Base-by-base conservation (phyloP, 2,329 filamentous ascomycete species). In the Onygenales sp. region DNA sequence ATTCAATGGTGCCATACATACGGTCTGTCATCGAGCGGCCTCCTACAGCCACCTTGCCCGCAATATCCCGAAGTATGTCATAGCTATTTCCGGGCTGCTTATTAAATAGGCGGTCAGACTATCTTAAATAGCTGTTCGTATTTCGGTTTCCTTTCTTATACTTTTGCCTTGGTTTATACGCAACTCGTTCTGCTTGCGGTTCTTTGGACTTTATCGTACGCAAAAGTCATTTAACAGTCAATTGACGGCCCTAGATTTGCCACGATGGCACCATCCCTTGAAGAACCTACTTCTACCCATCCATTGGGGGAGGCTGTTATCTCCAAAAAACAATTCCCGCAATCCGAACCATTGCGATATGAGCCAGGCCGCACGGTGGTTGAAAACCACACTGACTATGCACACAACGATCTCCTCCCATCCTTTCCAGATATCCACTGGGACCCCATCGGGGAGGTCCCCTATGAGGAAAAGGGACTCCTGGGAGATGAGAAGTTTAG, bases 401-500 rank as follows among this genome's bases (percentile, higher is more conserved):
- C 11, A 4, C 35, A 36, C 31, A 14, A 47, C 5, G 8, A 47
- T 17, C 44, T 47, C 21, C 44, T 47, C 8, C 44, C 44, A 8
- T 21, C 44, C 13, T 36, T 47, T 36, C 44, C 44, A 4, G 14
- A 47, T 47, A 36, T 47, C 9, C n/a, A 9, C 14, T 82, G 78
- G 78, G 69, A 70, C 1, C 68, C 75, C 1, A 64, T 82, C 36
- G 68, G 67, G 33, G 70, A 78, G 41, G 65, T 75, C 0, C 69
- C 73, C 0, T 79, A 81, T 55, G 61, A 72, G 50, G 79, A 82
- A 59, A 79, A 78, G 59, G 79, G 78, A 5, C 65, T 78, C 42
- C 68, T 75, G 27, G 79, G 78, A n/a, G 74, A 80, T 54, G 72
- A 75, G 5, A 68, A 75, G 17, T 82, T 81, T 64, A 74, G 75